Conservation (phyloP, 768 basidiomycete genomes). For the Panaeolus cyanescens region DNA sequence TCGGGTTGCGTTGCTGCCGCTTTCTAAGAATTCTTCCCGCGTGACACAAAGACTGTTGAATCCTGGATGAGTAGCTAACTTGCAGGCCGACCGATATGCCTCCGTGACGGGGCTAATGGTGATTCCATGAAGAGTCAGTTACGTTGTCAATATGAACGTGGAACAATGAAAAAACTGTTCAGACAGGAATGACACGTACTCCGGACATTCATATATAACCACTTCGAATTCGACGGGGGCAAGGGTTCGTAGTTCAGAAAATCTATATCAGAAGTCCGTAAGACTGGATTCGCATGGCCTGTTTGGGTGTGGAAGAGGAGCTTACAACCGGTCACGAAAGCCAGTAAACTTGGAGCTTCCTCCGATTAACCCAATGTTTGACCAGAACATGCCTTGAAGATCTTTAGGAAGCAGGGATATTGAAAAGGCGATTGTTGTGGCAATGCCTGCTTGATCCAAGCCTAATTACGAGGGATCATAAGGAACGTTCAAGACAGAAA, state of each 20-base stretch:
- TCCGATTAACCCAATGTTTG: constrained; percentile 88
- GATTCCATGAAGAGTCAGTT: not conserved
- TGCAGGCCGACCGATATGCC: constrained; percentile 60
- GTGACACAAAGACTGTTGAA: constrained; percentile 55
- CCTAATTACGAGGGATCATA: constrained; percentile 40
- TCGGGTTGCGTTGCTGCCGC: constrained; percentile 73
- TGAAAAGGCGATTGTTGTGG: constrained; percentile 72
- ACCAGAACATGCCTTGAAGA: constrained; percentile 93
- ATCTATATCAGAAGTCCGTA: constrained; percentile 42
- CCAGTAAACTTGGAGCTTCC: constrained; percentile 78
- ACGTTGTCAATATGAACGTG: not conserved
- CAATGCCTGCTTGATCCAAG: constrained; percentile 78
- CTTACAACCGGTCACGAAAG: constrained; percentile 78
- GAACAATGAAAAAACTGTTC: constrained; percentile 6
- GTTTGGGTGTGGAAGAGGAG: constrained; percentile 10
- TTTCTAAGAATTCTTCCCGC: constrained; percentile 82
- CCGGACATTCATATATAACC: constrained; percentile 64
- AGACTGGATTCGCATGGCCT: constrained; percentile 1
- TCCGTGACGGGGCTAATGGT: constrained; percentile 61
- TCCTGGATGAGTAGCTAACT: constrained; percentile 50
- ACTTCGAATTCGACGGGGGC: constrained; percentile 86
- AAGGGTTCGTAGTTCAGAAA: constrained; percentile 72
- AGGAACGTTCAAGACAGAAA: not conserved
- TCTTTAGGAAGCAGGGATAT: constrained; percentile 79
- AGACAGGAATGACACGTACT: constrained; percentile 52